Conservation (phyloP, 1,139 yeast species). For the Pichia sp. region DNA sequence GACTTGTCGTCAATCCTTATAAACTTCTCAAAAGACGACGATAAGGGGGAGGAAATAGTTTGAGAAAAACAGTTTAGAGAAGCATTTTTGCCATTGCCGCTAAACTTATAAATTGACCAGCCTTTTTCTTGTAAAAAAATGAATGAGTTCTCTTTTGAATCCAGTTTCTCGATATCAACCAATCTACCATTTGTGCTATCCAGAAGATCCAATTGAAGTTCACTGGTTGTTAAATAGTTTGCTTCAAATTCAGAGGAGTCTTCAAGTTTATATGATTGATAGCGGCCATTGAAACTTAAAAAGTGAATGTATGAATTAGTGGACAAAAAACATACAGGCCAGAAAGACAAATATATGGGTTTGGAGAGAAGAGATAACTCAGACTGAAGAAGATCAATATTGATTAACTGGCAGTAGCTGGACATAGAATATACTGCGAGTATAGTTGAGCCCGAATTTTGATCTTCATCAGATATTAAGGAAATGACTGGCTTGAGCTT, state of each 20-base stretch:
- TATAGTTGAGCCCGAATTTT: no score
- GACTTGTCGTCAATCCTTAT: slow-evolving; percentile 7
- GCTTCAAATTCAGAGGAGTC: background rate
- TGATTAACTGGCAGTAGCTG: slow-evolving; percentile 2
- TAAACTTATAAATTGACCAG: slow-evolving; percentile 19
- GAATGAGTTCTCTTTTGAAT: slow-evolving; percentile 11
- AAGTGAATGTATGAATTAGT: slow-evolving; percentile 9
- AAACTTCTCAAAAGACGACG: slow-evolving; percentile 13
- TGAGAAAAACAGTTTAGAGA: slow-evolving; percentile 3
- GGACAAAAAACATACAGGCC: slow-evolving; percentile 11
- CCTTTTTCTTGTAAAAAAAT: slow-evolving; percentile 21
- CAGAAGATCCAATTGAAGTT: background rate
- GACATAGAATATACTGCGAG: no score
- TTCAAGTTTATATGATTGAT: slow-evolving; percentile 1
- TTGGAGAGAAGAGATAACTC: slow-evolving; percentile 1
- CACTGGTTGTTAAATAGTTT: background rate
- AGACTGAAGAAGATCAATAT: background rate
- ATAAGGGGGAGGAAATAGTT: slow-evolving; percentile 19
- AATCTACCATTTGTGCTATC: slow-evolving; percentile 15
- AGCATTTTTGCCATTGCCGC: background rate
- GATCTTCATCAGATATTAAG: no score
- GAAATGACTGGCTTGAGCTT: no score
- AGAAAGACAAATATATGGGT: slow-evolving; percentile 14
- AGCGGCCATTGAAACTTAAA: slow-evolving; percentile 16
- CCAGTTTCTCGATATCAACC: slow-evolving; percentile 6